These are phyloP conservation scores for Vaccinium darrowii DNA, from an alignment of 148 eudicot species.

Conservation along the genomic window DNA sequence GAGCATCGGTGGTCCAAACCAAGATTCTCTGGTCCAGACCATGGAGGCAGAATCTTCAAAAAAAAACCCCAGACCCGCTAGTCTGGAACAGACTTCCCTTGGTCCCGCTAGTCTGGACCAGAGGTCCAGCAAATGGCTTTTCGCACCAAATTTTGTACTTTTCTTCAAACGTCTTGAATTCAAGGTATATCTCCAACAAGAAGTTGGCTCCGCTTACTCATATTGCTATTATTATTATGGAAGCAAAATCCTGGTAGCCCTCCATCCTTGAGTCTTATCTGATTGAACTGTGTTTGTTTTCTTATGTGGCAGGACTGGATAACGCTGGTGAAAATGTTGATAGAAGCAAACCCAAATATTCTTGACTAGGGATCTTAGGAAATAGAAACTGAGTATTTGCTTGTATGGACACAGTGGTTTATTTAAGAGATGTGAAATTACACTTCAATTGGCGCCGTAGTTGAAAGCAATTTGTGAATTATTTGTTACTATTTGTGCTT, in stretches of 20 bases:
- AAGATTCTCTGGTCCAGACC: too few species aligned
- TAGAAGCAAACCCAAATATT: constrained; percentile 82
- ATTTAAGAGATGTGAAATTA: background rate
- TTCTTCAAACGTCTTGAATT: too few species aligned
- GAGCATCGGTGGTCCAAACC: too few species aligned
- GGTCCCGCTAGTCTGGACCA: too few species aligned
- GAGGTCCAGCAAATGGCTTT: too few species aligned
- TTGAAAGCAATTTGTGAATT: background rate
- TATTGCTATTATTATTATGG: background rate
- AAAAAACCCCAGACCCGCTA: too few species aligned
- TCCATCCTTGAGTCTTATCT: background rate
- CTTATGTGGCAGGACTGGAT: constrained; percentile 42
- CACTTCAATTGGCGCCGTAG: background rate
- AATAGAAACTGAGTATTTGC: background rate
- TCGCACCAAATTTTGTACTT: too few species aligned
- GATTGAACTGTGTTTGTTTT: background rate
- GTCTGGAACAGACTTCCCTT: too few species aligned
- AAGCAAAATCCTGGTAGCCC: background rate
- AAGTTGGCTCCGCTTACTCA: background rate
- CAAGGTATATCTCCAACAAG: too few species aligned
- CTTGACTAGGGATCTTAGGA: constrained; percentile 70
- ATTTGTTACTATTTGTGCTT: background rate
- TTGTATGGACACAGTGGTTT: background rate
- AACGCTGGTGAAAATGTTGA: constrained; percentile 88
- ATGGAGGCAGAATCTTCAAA: too few species aligned